These are phyloP conservation scores for Trichocomaceae sp. DNA, from an alignment of 2,329 filamentous ascomycete genomes.

Conservation along the genomic window DNA sequence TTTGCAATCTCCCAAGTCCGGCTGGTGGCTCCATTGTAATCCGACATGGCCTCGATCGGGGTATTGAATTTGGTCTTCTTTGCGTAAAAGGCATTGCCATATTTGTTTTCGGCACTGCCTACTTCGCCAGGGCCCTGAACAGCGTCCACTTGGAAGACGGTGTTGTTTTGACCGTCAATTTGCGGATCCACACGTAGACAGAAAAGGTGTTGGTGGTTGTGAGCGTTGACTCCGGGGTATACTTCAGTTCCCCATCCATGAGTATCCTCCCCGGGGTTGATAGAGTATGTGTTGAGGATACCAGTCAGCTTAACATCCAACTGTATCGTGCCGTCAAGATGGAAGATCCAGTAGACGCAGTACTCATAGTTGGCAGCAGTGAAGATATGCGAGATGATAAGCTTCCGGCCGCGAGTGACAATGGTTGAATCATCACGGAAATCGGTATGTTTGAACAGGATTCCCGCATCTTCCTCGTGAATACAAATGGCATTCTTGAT, in stretches of 20 bases:
- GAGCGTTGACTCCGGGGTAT: slow-evolving; percentile 83
- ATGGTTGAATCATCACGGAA: slow-evolving; percentile 85
- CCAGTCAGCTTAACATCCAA: slow-evolving; percentile 87
- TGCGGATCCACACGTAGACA: slow-evolving; percentile 82
- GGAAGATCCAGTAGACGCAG: slow-evolving; percentile 79
- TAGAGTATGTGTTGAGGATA: slow-evolving; percentile 84
- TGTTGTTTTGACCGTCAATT: slow-evolving; percentile 78
- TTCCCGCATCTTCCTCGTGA: slow-evolving; percentile 86
- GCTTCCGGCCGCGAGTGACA: slow-evolving; percentile 76
- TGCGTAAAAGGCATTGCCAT: slow-evolving; percentile 85
- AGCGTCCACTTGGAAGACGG: slow-evolving; percentile 76
- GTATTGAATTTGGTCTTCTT: slow-evolving; percentile 74
- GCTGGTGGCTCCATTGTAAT: slow-evolving; percentile 73
- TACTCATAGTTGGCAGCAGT: slow-evolving; percentile 97
- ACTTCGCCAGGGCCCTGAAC: slow-evolving; percentile 64
- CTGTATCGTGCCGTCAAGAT: slow-evolving; percentile 87
- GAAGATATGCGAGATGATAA: slow-evolving; percentile 86
- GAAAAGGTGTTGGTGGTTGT: slow-evolving; percentile 95
- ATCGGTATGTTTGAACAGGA: slow-evolving; percentile 90
- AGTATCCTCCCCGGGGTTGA: slow-evolving; percentile 73
- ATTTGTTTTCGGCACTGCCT: slow-evolving; percentile 73
- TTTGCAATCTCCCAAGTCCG: slow-evolving; percentile 90
- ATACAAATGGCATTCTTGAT: slow-evolving; percentile 96
- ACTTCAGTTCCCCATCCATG: slow-evolving; percentile 88
- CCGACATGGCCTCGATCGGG: slow-evolving; percentile 60